Evolutionary conservation across 2,329 filamentous ascomycete species (phyloP), one percentile per base, ranked within the genome.

Genomic region (Albophoma yamanashiensis): DNA sequence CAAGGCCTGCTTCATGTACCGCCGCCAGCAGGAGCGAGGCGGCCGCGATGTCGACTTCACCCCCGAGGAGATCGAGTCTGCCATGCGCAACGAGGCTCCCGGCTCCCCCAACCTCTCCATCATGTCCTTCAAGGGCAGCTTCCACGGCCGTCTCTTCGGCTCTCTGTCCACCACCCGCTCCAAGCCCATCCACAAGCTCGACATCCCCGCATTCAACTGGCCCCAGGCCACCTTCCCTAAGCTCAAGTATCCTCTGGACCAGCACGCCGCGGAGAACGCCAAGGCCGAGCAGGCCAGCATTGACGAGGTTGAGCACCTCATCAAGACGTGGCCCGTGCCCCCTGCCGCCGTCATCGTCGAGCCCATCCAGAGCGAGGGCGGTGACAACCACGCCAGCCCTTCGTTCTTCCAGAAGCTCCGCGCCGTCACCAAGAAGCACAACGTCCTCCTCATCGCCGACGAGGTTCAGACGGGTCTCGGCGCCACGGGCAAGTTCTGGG

Each of bases 1-100:
- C 84, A 96, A 96, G 79, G 92, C 92, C 11, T 92, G 92, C 57
- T 96, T 96, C 78, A 96, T 96, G 87, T 95, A 88, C 82, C 87
- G 88, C 70, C 86, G 89, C 56, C 89, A 91, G 74, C 82, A 86
- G 64, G 85, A 94, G 76, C 89, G 92, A 63, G 91, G 91, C 65
- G 91, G 91, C 9, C 79, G 84, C 55, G 74, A 87, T 43, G 89
- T 87, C 59, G 89, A 93, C 61, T 96, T 96, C 78, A 89, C 88
- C 40, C 76, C 85, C 58, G 85, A 89, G 69, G 92, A 96, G 75
- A 79, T 92, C 62, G 72, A 78, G 55, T 87, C 85, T 12, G 80
- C 84, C 69, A 96, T 96, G 92, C 79, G 84, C 73, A 96, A 96
- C 79, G 75, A 91, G 70, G 64, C 82, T 7, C 92, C 92, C 15